Evolutionary conservation across 2,329 filamentous ascomycete genomes (phyloP).

Genomic region (Leptographium lundbergii): DNA sequence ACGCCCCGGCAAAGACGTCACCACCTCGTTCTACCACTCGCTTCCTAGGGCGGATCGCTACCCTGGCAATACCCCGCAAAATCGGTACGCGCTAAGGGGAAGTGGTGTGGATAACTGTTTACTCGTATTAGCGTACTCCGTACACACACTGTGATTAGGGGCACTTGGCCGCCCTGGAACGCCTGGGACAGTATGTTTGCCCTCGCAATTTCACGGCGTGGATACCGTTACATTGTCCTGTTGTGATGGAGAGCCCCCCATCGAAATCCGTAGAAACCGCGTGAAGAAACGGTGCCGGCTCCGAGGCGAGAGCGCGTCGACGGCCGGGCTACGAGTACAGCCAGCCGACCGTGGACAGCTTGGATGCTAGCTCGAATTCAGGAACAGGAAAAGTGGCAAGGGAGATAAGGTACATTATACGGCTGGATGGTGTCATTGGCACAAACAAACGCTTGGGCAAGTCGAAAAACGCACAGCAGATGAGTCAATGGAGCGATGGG

Average conservation of each 20-base stretch:
- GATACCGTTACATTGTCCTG: background rate
- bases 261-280: background rate
- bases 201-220: background rate
- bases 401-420: too few relatives aligned
- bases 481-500: background rate
- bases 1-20: background rate
- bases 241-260: background rate
- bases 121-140: too few relatives aligned
- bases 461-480: background rate
- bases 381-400: background rate
- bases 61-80: slow-evolving; percentile 9
- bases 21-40: background rate
- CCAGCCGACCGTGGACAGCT: background rate
- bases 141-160: background rate
- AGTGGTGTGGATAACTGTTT: background rate
- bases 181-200: background rate
- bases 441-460: background rate
- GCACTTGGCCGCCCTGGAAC: background rate
- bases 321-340: too few relatives aligned
- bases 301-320: too few relatives aligned
- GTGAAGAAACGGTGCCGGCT: background rate
- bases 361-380: background rate
- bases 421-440: background rate
- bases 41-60: background rate
- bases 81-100: background rate